Evolutionary conservation across 495 filamentous ascomycete genomes (phyloP).

Genomic region (Poronia punctata): DNA sequence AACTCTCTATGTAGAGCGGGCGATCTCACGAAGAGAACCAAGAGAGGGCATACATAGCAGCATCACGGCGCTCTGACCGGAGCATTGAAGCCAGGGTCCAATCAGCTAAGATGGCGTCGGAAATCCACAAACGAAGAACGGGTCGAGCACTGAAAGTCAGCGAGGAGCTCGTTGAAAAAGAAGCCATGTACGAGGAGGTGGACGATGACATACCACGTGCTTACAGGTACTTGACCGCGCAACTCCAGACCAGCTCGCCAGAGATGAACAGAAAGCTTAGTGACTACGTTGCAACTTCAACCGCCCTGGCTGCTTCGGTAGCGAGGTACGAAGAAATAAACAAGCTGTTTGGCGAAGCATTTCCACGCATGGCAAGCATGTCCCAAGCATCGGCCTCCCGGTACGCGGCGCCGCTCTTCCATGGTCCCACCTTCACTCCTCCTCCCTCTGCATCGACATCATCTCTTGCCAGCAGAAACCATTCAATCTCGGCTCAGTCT

Average conservation of each 20-base stretch:
- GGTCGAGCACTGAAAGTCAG: constrained; percentile 78
- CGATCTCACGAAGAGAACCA: constrained; percentile 85
- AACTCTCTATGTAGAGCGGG: constrained; percentile 44
- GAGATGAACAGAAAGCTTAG: constrained; percentile 53
- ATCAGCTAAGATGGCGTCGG: constrained; percentile 79
- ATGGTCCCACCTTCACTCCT: constrained; percentile 4
- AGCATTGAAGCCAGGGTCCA: constrained; percentile 85
- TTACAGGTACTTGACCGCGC: constrained; percentile 49
- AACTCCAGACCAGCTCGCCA: constrained; percentile 45
- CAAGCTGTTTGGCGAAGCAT: constrained; percentile 39
- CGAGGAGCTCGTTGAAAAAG: constrained; percentile 80
- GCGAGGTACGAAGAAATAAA: constrained; percentile 44
- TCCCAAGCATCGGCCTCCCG: constrained; percentile 15
- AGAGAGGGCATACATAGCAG: constrained; percentile 91
- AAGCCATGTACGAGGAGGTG: constrained; percentile 97
- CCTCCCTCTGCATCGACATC: constrained; percentile 6
- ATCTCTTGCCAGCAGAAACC: constrained; percentile 9
- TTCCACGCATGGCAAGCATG: constrained; percentile 29
- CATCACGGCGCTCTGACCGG: constrained; percentile 83
- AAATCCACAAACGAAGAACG: constrained; percentile 84
- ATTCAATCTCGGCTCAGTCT: constrained; percentile 15
- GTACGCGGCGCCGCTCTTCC: constrained; percentile 15
- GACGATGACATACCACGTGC: constrained; percentile 57
- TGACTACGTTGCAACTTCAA: constrained; percentile 52
- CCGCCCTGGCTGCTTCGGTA: constrained; percentile 46